Evolutionary conservation across 352 stramenopile genomes (phyloP).

Genomic region (Phytopythium oedochilum): DNA sequence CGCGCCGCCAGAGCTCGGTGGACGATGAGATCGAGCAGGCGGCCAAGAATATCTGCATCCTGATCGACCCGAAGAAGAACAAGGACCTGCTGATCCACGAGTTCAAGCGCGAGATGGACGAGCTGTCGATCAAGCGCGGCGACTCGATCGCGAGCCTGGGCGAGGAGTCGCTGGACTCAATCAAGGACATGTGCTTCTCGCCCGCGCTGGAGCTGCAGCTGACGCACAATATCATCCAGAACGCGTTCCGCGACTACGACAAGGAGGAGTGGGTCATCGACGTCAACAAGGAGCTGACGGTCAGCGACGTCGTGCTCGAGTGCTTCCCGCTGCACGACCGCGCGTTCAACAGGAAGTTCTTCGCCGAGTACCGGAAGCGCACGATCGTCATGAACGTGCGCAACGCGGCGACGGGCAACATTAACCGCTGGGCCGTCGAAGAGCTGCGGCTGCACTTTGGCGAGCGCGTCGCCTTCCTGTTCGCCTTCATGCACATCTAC

Average conservation of each 20-base stretch:
- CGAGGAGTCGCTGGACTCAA: constrained; percentile 72
- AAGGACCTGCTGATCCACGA: constrained; percentile 75
- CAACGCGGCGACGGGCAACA: constrained; percentile 71
- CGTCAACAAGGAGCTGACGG: constrained; percentile 78
- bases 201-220: constrained; percentile 80
- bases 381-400: constrained; percentile 71
- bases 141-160: constrained; percentile 56
- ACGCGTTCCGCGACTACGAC: constrained; percentile 83
- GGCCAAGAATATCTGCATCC: constrained; percentile 64
- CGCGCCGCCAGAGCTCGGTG: constrained; percentile 4
- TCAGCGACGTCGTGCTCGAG: constrained; percentile 70
- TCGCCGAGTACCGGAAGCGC: constrained; percentile 79
- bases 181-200: constrained; percentile 84
- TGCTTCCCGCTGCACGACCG: constrained; percentile 84
- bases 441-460: constrained; percentile 85
- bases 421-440: constrained; percentile 81
- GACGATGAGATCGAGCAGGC: constrained; percentile 49
- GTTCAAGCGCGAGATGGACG: constrained; percentile 87
- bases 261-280: constrained; percentile 87
- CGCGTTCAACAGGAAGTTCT: constrained; percentile 85
- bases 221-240: constrained; percentile 88
- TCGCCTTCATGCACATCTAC: constrained; percentile 90
- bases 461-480: constrained; percentile 85
- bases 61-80: constrained; percentile 84
- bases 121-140: constrained; percentile 77